Percentiles rank a stretch among this genome's conserved stretches.
phyloP scores from a whole-genome alignment of 164 flowering plant genomes.

The Stephania cephalantha region DNA sequence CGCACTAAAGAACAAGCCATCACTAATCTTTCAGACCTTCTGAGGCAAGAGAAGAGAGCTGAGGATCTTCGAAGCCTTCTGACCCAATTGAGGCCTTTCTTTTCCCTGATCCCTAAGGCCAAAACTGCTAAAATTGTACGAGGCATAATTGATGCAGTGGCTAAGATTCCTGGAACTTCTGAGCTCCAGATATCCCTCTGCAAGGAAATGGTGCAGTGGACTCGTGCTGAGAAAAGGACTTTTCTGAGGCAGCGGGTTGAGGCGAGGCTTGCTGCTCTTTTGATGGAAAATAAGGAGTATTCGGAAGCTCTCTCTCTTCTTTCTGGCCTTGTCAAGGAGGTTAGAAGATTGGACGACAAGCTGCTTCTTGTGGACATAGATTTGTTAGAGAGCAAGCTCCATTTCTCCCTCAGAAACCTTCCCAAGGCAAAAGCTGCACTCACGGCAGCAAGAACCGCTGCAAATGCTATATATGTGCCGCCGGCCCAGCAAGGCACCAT shows the following conservation, averaged over 20 bases:
- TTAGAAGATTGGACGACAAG: constrained; percentile 64
- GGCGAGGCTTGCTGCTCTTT: constrained; percentile 61
- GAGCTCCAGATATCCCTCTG: constrained; percentile 63
- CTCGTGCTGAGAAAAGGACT: constrained; percentile 59
- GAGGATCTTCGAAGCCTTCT: constrained; percentile 59
- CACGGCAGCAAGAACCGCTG: constrained; percentile 72
- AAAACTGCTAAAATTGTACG: constrained; percentile 68
- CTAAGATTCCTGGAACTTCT: constrained; percentile 59
- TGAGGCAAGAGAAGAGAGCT: constrained; percentile 50
- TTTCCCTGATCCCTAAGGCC: constrained; percentile 58
- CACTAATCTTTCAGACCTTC: constrained; percentile 54
- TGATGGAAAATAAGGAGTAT: constrained; percentile 57
- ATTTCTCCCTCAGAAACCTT: constrained; percentile 51
- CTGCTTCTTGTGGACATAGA: constrained; percentile 69
- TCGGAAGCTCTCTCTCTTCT: constrained; percentile 51
- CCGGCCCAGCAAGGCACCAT: constrained; percentile 72
- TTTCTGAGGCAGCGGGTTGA: constrained; percentile 60
- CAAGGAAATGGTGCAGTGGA: constrained; percentile 66
- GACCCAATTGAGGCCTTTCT: constrained; percentile 61
- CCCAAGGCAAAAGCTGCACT: constrained; percentile 71
- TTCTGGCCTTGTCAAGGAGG: constrained; percentile 51
- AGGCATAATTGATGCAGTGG: constrained; percentile 57
- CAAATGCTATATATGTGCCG: constrained; percentile 72
- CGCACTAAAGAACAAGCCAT: constrained; percentile 60
- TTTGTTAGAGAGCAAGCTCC: constrained; percentile 62